Conservation (phyloP, 345 rosid genomes). For the Pseudoturritis turrita region DNA sequence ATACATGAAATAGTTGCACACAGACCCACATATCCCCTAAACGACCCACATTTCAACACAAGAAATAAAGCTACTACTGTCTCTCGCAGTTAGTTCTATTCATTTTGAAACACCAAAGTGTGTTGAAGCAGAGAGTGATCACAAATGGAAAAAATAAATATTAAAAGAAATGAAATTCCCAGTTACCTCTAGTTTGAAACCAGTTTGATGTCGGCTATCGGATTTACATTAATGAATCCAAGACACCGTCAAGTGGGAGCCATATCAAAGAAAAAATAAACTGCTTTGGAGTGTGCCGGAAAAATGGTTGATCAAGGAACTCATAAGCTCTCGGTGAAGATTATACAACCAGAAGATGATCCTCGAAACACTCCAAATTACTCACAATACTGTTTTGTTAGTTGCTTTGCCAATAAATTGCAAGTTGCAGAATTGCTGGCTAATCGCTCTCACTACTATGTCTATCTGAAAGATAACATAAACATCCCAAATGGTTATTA, state of each 20-base stretch:
- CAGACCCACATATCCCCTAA: slow-evolving; percentile 15
- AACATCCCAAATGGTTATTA: not conserved
- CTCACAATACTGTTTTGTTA: slow-evolving; percentile 29
- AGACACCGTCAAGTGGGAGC: slow-evolving; percentile 14
- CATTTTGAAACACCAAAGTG: slow-evolving; percentile 13
- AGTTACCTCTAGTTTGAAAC: slow-evolving; percentile 30
- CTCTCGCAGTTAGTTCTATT: slow-evolving; percentile 24
- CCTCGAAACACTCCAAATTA: slow-evolving; percentile 22
- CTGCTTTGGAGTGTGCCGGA: slow-evolving; percentile 25
- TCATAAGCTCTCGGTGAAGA: slow-evolving; percentile 20
- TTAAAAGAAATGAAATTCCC: slow-evolving; percentile 19
- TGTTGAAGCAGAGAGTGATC: slow-evolving; percentile 4
- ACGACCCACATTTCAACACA: slow-evolving; percentile 11
- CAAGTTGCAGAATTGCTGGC: slow-evolving; percentile 30
- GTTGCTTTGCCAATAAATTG: slow-evolving; percentile 35
- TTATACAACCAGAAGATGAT: slow-evolving; percentile 25
- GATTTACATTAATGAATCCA: slow-evolving; percentile 17
- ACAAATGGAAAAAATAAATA: not conserved
- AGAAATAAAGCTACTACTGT: slow-evolving; percentile 7
- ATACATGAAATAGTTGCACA: slow-evolving; percentile 33
- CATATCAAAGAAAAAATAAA: slow-evolving; percentile 29
- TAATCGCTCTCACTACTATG: slow-evolving; percentile 88
- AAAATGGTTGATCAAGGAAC: slow-evolving; percentile 18
- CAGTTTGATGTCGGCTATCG: slow-evolving; percentile 16
- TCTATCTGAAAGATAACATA: slow-evolving; percentile 53